Base-by-base conservation (phyloP, 208 protist species). In the Phytomonas sp. region DNA sequence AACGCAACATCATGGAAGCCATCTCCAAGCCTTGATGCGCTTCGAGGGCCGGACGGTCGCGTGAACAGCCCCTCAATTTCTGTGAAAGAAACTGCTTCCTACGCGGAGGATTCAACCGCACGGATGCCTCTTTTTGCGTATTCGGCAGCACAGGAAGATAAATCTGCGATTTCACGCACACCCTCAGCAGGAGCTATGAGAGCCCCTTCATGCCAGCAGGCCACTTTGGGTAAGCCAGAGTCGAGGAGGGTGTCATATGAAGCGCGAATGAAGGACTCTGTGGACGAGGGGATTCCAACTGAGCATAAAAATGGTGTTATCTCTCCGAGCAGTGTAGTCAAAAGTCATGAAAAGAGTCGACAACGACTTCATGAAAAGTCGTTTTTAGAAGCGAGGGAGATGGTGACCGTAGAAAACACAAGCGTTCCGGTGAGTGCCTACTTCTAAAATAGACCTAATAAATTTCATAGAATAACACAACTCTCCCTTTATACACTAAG, bases 341-440 rank as follows among this genome's bases (percentile, higher is more conserved):
- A 4, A 40, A 9, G 9, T 13, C 36, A 9, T 40, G 36, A 40
- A 40, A 9, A 62, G 6, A 62, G 60, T 31, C 60, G 31, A 62
- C 30, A 36, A 9, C 60, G 31, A 62, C 29, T 34, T 36, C 4
- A 62, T 13, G 60, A 36, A 62, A 62, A 31, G 31, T 31, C 31
- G 9, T 34, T 36, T 62, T 62, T 62, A 62, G 60, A 36, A 9
- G 60, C 9, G 29, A 62, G 60, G 30, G 30, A 62, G 31, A 9
- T 62, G 4, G 6, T 62, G 60, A 9, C 60, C 60, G 60, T 62
- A 62, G 31, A 62, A 62, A 62, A 62, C 9, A 62, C 60, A 62
- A 62, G 9, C 31, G 31, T 34, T 31, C 60, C 60, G 9, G 9
- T 62, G 9, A 62, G 60, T 62, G 60, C 60, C 30, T 62, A 62